Evolutionary conservation across 371 early-diverging fungal species (phyloP), one percentile per base, ranked within the genome.

Genomic region (Mucor indicus): DNA sequence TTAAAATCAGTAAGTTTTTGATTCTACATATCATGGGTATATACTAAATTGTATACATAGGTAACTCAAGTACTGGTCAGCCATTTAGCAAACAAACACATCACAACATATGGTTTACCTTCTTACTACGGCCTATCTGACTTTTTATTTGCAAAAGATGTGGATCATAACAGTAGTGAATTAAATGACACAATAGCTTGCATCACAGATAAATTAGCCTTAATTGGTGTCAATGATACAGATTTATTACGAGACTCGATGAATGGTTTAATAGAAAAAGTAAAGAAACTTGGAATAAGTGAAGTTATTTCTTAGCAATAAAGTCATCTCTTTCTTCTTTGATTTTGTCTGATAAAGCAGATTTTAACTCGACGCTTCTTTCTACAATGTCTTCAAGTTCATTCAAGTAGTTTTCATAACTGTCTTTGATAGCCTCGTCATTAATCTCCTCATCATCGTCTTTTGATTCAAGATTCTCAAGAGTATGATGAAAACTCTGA

Each of bases 381-480:
- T 60, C 58, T 48, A 55, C 13, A 44, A 64, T 21, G 39, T 77
- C 78, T n/a, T 81, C 77, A 42, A 85, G 51, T 40, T 80, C 77
- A 30, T 69, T 70, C 36, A 85, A 33, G 39, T 85, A 85, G 32
- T 49, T 58, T 54, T 53, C 69, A 40, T 53, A 75, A 1, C 55
- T 45, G 11, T 55, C 44, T 3, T 54, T 48, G 2, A 30, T 54
- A 2, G 49, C 54, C 50, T 69, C 62, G 22, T 60, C 56, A 48
- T 69, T 60, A 3, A 41, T 46, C 13, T 47, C 44, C 10, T 50
- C 55, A 4, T 42, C 33, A 3, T 63, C 63, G 4, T 44, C 45
- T 24, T 83, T 81, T 36, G 85, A 84, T 9, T 93, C 66, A 44
- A 93, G 67, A 61, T 81, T 83, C 47, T 86, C 86, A n/a, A n/a